These are phyloP conservation scores for Bolboschoenus planiculmis DNA, from an alignment of 176 grass and related monocot species.

Conservation along the genomic window DNA sequence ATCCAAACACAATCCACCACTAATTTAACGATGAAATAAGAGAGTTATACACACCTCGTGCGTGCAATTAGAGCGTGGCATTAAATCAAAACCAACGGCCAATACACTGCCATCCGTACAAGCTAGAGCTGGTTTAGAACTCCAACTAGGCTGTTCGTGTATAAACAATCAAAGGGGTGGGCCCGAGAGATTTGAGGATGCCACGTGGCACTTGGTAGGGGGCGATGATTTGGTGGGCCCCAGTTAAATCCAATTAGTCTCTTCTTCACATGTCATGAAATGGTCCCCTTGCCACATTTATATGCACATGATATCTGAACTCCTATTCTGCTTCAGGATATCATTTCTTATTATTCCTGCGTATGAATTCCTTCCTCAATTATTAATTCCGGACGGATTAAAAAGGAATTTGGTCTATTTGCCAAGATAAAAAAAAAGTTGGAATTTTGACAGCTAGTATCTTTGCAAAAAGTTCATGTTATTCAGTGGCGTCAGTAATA, in stretches of 20 bases:
- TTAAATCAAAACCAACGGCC: no score
- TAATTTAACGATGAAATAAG: no score
- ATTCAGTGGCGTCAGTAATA: no score
- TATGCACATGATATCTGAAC: constrained; percentile 18
- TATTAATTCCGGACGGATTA: background rate
- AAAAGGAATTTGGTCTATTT: background rate
- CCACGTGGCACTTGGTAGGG: background rate
- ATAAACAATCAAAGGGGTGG: background rate
- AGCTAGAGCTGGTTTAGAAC: no score
- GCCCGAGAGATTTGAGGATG: background rate
- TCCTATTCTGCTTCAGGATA: background rate
- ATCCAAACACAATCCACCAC: no score
- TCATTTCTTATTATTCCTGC: background rate
- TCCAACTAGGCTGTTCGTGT: background rate
- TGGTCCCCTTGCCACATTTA: constrained; percentile 23
- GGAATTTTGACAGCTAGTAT: background rate
- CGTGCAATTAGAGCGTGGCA: no score
- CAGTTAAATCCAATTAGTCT: background rate
- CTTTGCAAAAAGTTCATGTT: no score
- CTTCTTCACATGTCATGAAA: background rate
- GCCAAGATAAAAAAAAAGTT: background rate
- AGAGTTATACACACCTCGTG: no score
- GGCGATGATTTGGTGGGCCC: constrained; percentile 6
- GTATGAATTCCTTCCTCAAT: background rate
- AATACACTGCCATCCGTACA: no score